Percentiles rank a stretch among this genome's conserved stretches.
Evolutionary conservation across 2,329 filamentous ascomycete genomes (phyloP).

Genomic region (Coleophoma crateriformis): DNA sequence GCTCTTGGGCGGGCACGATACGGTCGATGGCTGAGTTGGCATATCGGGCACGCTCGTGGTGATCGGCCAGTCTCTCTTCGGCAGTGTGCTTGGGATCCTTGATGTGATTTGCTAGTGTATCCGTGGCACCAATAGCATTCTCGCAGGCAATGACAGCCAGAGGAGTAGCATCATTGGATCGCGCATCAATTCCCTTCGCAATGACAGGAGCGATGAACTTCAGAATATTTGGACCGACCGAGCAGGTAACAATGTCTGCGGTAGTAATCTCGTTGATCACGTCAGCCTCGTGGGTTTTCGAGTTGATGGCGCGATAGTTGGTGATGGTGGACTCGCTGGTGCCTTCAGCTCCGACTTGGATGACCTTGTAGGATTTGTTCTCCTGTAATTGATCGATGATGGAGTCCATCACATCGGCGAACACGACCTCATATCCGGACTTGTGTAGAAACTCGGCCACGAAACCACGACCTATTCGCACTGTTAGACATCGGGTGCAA

Average conservation of each 20-base stretch:
- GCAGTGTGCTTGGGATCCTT: slow-evolving; percentile 68
- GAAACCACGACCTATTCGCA: slow-evolving; percentile 29
- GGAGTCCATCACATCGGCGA: slow-evolving; percentile 85
- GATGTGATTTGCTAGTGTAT: slow-evolving; percentile 79
- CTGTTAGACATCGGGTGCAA: not conserved
- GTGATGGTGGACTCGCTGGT: slow-evolving; percentile 78
- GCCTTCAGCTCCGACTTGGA: slow-evolving; percentile 82
- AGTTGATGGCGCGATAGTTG: slow-evolving; percentile 97
- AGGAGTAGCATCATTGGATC: slow-evolving; percentile 58
- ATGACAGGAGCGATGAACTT: slow-evolving; percentile 95
- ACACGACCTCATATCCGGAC: slow-evolving; percentile 92
- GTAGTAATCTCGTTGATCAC: slow-evolving; percentile 80
- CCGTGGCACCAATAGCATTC: slow-evolving; percentile 93
- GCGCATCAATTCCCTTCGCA: slow-evolving; percentile 83
- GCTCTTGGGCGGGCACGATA: slow-evolving; percentile 88
- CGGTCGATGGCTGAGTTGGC: slow-evolving; percentile 98
- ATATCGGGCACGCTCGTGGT: slow-evolving; percentile 74
- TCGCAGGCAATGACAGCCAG: slow-evolving; percentile 95
- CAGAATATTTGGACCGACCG: slow-evolving; percentile 92
- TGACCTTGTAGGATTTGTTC: slow-evolving; percentile 78
- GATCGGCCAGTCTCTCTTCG: slow-evolving; percentile 58
- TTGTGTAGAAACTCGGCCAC: slow-evolving; percentile 63
- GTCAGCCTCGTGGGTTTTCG: slow-evolving; percentile 74
- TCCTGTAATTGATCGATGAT: slow-evolving; percentile 77
- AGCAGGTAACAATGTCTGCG: slow-evolving; percentile 91